Evolutionary conservation across 2,329 filamentous ascomycete species (phyloP).

Genomic region (Epichloe baconii): DNA sequence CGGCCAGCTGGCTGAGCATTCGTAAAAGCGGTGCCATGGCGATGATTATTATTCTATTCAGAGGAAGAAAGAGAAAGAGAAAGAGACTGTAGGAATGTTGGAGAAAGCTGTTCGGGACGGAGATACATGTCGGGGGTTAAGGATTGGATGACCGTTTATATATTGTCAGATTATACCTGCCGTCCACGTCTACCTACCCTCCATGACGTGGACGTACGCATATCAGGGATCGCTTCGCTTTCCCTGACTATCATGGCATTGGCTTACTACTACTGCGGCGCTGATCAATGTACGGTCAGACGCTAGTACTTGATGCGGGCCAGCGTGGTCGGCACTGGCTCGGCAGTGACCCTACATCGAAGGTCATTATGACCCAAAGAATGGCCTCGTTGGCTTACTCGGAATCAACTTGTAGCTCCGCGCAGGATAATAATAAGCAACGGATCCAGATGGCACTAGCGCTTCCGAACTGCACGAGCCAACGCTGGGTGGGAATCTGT

Average conservation of each 20-base stretch:
- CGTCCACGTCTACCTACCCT: too few relatives aligned
- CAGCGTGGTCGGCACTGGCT: not conserved
- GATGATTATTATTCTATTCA: not conserved
- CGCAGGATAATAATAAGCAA: not conserved
- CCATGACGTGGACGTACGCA: too few relatives aligned
- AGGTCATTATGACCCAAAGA: not conserved
- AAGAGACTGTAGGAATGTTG: too few relatives aligned
- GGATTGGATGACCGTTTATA: too few relatives aligned
- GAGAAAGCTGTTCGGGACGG: too few relatives aligned
- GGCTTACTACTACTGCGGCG: too few relatives aligned
- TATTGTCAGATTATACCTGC: too few relatives aligned
- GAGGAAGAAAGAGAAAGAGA: too few relatives aligned
- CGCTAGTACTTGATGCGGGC: not conserved
- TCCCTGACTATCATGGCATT: too few relatives aligned
- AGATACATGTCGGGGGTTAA: too few relatives aligned
- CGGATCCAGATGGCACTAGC: not conserved
- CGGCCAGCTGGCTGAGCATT: conserved; percentile 6
- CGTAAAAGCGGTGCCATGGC: conserved; percentile 7
- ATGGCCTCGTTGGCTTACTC: not conserved
- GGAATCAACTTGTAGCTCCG: not conserved
- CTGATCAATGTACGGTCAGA: not conserved
- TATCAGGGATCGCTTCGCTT: too few relatives aligned
- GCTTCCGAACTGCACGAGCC: not conserved
- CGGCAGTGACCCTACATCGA: not conserved
- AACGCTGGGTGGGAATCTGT: too few relatives aligned